These are phyloP conservation scores for Auxenochlorella pyrenoidosa DNA, from an alignment of 139 green algal species.

Conservation along the genomic window DNA sequence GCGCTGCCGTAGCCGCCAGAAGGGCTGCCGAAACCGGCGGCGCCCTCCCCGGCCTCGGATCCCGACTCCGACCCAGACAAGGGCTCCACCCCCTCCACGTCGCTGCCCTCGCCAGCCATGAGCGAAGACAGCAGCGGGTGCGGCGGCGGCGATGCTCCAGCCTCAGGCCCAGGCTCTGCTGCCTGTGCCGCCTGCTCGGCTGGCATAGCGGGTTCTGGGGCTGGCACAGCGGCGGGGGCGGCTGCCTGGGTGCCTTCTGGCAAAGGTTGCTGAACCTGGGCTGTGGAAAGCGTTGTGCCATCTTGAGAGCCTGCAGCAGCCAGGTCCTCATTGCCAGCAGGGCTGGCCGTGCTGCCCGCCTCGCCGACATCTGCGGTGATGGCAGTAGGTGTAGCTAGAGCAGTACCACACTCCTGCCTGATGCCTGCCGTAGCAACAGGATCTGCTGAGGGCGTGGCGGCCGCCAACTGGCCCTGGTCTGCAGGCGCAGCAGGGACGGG, in stretches of 20 bases:
- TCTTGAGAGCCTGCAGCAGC: not conserved
- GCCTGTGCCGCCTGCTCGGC: not conserved
- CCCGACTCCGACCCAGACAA: not conserved
- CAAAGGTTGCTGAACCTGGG: not conserved
- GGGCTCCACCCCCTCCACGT: conserved; percentile 42
- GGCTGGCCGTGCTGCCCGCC: not conserved
- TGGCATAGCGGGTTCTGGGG: not conserved
- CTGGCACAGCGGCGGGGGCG: not conserved
- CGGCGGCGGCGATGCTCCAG: not conserved
- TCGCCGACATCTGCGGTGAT: not conserved
- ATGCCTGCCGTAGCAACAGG: not conserved
- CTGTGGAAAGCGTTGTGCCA: too few species aligned
- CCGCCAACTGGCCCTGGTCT: too few species aligned
- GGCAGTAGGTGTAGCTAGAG: not conserved
- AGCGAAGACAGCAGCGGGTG: conserved; percentile 8
- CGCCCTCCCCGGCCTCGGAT: not conserved
- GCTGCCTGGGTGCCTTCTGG: not conserved
- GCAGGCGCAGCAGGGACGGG: not conserved
- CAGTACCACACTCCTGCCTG: not conserved
- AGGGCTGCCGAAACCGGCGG: not conserved
- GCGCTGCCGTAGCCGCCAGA: conserved; percentile 1
- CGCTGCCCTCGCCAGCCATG: conserved; percentile 29
- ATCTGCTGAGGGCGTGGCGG: too few species aligned
- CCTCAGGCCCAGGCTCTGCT: not conserved
- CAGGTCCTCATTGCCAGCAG: not conserved